phyloP scores from a whole-genome alignment of 2,329 filamentous ascomycete genomes.

The Colletotrichum sp. region DNA sequence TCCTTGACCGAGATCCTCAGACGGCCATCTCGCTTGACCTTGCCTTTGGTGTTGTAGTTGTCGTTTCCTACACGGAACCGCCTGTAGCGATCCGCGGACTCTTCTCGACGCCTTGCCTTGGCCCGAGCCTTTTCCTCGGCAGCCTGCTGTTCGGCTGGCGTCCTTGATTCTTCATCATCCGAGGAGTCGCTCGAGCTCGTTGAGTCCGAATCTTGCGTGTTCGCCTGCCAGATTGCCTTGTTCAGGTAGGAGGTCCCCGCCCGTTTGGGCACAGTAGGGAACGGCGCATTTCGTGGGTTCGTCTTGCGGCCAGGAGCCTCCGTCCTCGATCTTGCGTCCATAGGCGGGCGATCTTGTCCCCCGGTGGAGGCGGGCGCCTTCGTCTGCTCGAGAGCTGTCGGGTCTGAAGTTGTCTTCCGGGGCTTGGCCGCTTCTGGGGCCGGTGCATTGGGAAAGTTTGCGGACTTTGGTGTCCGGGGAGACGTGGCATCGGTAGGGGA shows the following conservation, averaged over 20 bases:
- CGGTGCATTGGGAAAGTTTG: neutral
- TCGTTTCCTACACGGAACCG: slow-evolving; percentile 68
- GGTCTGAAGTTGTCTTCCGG: slow-evolving; percentile 19
- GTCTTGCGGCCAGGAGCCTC: slow-evolving; percentile 20
- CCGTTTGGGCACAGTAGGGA: slow-evolving; percentile 24
- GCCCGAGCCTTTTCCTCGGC: neutral
- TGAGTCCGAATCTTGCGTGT: slow-evolving; percentile 23
- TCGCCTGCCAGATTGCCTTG: slow-evolving; percentile 27
- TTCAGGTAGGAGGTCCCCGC: slow-evolving; percentile 34
- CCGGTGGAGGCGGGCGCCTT: neutral
- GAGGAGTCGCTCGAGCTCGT: slow-evolving; percentile 28
- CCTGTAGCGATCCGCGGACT: slow-evolving; percentile 43
- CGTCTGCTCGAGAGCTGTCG: neutral
- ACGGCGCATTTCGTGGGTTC: slow-evolving; percentile 15
- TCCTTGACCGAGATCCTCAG: slow-evolving; percentile 77
- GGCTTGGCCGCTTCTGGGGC: neutral
- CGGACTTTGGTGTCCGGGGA: neutral
- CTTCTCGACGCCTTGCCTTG: slow-evolving; percentile 6
- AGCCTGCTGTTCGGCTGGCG: neutral
- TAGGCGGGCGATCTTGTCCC: slow-evolving; percentile 10
- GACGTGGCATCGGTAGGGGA: slow-evolving; percentile 11
- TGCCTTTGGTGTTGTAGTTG: slow-evolving; percentile 68
- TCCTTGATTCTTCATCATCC: slow-evolving; percentile 24
- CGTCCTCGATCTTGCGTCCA: slow-evolving; percentile 26
- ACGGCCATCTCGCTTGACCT: slow-evolving; percentile 71